Base-by-base conservation (phyloP, 2,329 filamentous ascomycete species). In the Aspergillus calidoustus region DNA sequence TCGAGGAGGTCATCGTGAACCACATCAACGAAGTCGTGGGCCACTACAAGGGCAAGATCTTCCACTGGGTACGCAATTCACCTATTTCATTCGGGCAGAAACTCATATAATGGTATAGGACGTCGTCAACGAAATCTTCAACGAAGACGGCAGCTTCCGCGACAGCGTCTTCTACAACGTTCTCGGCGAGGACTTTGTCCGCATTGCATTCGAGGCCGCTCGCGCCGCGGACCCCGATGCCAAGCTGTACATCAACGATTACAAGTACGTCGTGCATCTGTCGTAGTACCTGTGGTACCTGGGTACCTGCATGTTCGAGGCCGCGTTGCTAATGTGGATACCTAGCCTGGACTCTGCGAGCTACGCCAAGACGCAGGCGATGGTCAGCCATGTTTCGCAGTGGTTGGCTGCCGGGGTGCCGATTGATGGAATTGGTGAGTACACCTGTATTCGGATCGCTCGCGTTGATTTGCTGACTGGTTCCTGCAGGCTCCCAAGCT, bases 161-260 rank as follows among this genome's bases (percentile, higher is more conserved):
- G 69, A 78, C 31, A 85, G 82, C 9, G 87, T 91, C 68, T 92
- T 90, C 79, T 89, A 81, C 68, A 82, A 85, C 28, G 85, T 91
- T 2, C 83, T 92, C 4, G 89, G 89, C 49, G 88, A 91, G 77
- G 84, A 85, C 73, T 91, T 89, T 71, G 86, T 92, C 57, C 80
- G 81, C 23, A 89, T 90, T 69, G 89, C 89, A 41, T 92, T 92
- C 78, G 81, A 85, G 56, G 86, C 89, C 11, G 90, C 90, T 22
- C 84, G 85, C 55, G 81, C 81, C 8, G 89, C 87, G 15, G 90
- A 92, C 73, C 88, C 89, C 2, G 69, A 76, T 59, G 88, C 87
- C 3, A 89, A 89, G 77, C 81, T 92, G 44, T 93, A 91, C 80
- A 90, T 92, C 78, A 93, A 92, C 76, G 89, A 92, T 71, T 83